Percentiles rank a stretch among this genome's conserved stretches.
These are phyloP conservation scores for Chrysanthemum lavandulifolium DNA, from an alignment of 129 eudicot species.

Conservation along the genomic window DNA sequence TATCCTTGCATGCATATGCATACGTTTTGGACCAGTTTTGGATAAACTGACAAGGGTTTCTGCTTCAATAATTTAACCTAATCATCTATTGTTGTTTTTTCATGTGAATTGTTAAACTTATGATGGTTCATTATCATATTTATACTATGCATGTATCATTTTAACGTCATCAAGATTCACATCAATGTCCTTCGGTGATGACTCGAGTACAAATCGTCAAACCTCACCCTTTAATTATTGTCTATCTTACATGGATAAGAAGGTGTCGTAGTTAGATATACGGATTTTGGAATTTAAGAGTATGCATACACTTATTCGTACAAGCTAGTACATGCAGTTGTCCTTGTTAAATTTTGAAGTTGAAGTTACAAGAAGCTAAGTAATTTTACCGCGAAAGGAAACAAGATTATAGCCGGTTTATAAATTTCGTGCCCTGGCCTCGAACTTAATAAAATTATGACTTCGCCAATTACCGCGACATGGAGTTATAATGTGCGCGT, in stretches of 20 bases:
- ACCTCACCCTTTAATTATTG: neutral
- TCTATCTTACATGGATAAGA: neutral
- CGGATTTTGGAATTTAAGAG: too few relatives aligned
- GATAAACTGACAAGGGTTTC: constrained; percentile 1
- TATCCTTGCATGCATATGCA: constrained; percentile 2
- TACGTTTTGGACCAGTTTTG: constrained; percentile 8
- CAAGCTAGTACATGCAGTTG: too few relatives aligned
- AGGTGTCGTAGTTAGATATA: neutral
- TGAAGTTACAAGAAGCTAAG: too few relatives aligned
- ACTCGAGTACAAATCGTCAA: constrained; percentile 20
- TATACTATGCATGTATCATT: neutral
- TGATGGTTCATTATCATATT: constrained; percentile 1
- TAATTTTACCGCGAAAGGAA: too few relatives aligned
- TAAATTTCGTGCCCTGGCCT: too few relatives aligned
- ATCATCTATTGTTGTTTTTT: constrained; percentile 8
- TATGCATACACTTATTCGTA: too few relatives aligned
- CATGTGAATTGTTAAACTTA: constrained; percentile 14
- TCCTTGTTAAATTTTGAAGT: too few relatives aligned
- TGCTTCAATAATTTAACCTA: constrained; percentile 3
- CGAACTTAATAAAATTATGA: too few relatives aligned
- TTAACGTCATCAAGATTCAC: neutral
- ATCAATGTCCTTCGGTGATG: constrained; percentile 13
- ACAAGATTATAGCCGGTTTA: too few relatives aligned
- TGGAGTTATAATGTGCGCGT: too few relatives aligned
- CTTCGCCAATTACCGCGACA: too few relatives aligned